Evolutionary conservation across 805 yeast genomes (phyloP), one percentile per base, ranked within the genome.

Genomic region (Teunomyces pallodes): DNA sequence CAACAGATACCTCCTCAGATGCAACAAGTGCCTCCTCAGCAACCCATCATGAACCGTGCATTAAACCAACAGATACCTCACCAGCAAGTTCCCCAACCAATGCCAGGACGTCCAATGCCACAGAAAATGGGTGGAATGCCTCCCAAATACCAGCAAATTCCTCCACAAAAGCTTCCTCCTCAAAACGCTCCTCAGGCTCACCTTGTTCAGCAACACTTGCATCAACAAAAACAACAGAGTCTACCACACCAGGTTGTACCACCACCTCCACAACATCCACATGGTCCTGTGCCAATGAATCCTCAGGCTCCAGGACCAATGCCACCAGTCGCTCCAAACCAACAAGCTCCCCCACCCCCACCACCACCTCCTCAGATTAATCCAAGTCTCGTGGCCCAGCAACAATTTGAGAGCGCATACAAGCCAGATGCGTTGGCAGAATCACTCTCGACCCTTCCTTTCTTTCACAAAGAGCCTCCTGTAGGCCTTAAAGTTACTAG

Each of bases 201-300:
- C 14, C 47, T 39, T 9, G 27, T 20, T 28, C 39, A 36, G 8
- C 45, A 36, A 42, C 47, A 39, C 26, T 27, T 44, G 36, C 40
- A 43, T 32, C 47, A 44, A 20, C 48, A 41, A 31, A 43, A 48
- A 29, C 50, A 49, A 36, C 47, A 48, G 36, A 53, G 49, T 9
- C 43, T 29, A n/a, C 36, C 38, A 24, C 30, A 36, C 67, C 57
- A 46, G 24, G 6, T 20, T 20, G 24, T 20, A 5, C 24, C 24
- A 20, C 24, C 24, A 5, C 24, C 24, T 32, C 61, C 43, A 26
- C 56, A 40, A 42, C 51, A 33, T 13, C 45, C 29, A 30, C 50
- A 44, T 24, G 46, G 29, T 0, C 45, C 30, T 9, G 52, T 48
- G 10, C 30, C 39, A 2, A 17, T 35, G n/a, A 35, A 16, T 38